phyloP scores from a whole-genome alignment of 306 rosid species.

The Sicyos edulis region DNA sequence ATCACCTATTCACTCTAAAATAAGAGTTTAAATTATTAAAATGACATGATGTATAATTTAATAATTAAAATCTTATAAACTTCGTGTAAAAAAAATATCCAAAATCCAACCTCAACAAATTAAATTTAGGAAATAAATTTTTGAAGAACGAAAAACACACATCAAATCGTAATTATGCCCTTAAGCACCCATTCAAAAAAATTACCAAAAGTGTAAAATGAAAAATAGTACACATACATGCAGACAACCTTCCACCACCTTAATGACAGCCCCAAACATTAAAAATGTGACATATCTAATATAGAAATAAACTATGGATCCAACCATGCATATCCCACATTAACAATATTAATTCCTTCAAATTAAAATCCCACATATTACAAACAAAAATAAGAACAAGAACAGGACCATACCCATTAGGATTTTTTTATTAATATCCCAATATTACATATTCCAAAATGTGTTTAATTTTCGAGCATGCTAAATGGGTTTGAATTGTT shows the following conservation, averaged over 20 bases:
- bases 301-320: constrained; percentile 4
- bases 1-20: no score
- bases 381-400: background rate
- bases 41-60: no score
- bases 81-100: background rate
- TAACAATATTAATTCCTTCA: background rate
- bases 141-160: background rate
- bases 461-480: constrained; percentile 1
- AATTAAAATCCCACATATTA: background rate
- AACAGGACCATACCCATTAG: no score
- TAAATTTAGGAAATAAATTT: background rate
- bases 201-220: background rate
- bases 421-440: no score
- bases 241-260: background rate
- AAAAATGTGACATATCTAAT: background rate
- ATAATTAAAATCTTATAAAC: no score
- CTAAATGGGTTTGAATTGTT: constrained; percentile 10
- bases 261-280: constrained; percentile 11
- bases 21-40: no score
- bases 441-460: no score
- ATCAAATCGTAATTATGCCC: background rate
- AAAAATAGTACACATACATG: background rate
- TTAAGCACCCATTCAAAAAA: background rate
- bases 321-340: background rate
- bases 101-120: background rate